Evolutionary conservation across 2,329 filamentous ascomycete genomes (phyloP), one percentile per base, ranked within the genome.

Genomic region (Cryoendolithus antarcticus): DNA sequence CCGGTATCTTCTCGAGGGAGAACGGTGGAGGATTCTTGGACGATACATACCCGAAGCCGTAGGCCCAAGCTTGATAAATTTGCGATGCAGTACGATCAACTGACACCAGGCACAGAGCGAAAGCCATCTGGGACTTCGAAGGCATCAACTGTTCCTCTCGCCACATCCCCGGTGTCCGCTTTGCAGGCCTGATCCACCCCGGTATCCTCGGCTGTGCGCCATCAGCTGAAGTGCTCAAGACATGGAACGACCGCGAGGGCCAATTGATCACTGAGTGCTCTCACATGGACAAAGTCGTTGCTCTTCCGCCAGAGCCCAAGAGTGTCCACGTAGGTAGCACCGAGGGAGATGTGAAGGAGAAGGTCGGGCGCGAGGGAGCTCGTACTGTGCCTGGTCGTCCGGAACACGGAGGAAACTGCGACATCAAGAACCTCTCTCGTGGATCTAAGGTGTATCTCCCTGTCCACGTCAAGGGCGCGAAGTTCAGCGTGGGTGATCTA

Each of bases 1-100:
- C 83, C 0, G 86, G 86, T 6, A 63, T 91, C 4, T 94, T 95
- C 53, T 70, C 80, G 39, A 79, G 75, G 48, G 64, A 77, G 10
- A 94, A 94, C 51, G 88, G 88, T 4, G 88, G 88, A 6, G 86
- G 88, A 0, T 94, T 94, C 49, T 62, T 94, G 9, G 85, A 94
- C 47, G 84, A 93, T 56, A 70, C 86, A 21, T 95, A 93, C 51
- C 86, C 86, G 0, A 75, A 84, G 21, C 77, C 88, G 76, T 86
- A 65, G 47, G 74, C 54, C 21, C 30, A 15, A 13, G 35, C 32
- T 21, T 29, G 35, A 32, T 40, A 5, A 21, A 4, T 15, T 21
- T 3, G 19, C 32, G 30, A 33, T 45, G 19, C 29, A 33, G 7
- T 1, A 29, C 6, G 27, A 13, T 13, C 4, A 9, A 40, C 37